Base-by-base conservation (phyloP, 2,329 filamentous ascomycete genomes). In the Diaporthe eres region DNA sequence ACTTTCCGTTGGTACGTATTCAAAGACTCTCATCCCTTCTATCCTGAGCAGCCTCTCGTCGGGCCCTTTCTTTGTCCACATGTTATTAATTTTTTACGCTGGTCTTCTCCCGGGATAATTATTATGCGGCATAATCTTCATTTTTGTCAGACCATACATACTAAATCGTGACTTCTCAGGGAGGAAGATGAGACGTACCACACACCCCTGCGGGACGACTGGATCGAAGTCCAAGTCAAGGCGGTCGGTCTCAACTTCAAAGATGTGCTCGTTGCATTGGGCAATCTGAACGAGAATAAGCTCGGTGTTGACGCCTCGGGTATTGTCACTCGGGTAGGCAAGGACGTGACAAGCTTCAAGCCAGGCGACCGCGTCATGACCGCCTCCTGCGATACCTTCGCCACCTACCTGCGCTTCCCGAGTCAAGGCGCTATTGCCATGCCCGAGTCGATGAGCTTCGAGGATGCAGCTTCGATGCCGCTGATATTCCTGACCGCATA, bases 241-340 rank as follows among this genome's bases (percentile, higher is more conserved):
- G 81, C 82, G 0, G 73, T 78, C 4, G 85, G 84, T 4, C 28
- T 86, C 9, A 86, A 85, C 75, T 74, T 74, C 58, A 63, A 73
- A 10, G 74, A 75, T 19, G 67, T 72, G 3, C 31, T 75, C 2
- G 60, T 71, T 1, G 65, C 63, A 0, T 47, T 74, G 51, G 72
- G 72, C 2, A 51, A 39, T 1, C 7, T 71, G 25, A 44, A 31
- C 1, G 37, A 39, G 44, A 22, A 47, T 25, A 44, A 55, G 10
- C 42, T 39, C 25, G 74, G 67, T 3, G 49, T 58, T 1, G 74
- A 75, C 15, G 49, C 37, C 15, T 22, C 49, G 0, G 74, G 74
- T 13, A 13, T 72, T 3, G 49, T 75, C 15, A 47, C 31, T 1
- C 47, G 61, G 6, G 74, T 76, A 1, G 76, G 71, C 1, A 74